Conservation (phyloP, 2,329 filamentous ascomycete genomes). For the Sporothrix sp. region DNA sequence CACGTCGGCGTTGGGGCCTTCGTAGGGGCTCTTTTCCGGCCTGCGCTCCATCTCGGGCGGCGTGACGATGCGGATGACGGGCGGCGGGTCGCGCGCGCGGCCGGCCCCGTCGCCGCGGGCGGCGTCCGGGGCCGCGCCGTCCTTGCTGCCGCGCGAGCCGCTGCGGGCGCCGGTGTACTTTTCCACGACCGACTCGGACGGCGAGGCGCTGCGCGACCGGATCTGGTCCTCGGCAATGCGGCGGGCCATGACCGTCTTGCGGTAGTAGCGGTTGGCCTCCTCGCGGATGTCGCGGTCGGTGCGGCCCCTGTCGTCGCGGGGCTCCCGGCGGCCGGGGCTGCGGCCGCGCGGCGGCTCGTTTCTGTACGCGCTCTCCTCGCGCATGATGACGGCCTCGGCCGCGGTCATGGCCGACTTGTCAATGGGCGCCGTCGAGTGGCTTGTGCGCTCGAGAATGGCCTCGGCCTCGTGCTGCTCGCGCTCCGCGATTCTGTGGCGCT, state of each 20-base stretch:
- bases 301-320: slow-evolving; percentile 15
- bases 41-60: slow-evolving; percentile 42
- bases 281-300: slow-evolving; percentile 32
- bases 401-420: slow-evolving; percentile 36
- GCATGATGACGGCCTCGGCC: slow-evolving; percentile 34
- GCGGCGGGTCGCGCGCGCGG: background rate
- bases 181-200: slow-evolving; percentile 44
- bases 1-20: slow-evolving; percentile 54
- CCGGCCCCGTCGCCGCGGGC: slow-evolving; percentile 10
- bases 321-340: slow-evolving; percentile 8
- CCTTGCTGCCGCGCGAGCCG: background rate
- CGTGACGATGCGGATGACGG: slow-evolving; percentile 40
- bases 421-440: slow-evolving; percentile 39
- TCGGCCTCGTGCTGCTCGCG: slow-evolving; percentile 39
- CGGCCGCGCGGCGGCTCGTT: slow-evolving; percentile 17
- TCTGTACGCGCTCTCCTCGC: slow-evolving; percentile 27
- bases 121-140: background rate
- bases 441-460: slow-evolving; percentile 35
- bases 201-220: slow-evolving; percentile 42
- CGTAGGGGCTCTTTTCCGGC: slow-evolving; percentile 41
- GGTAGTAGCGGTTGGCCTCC: slow-evolving; percentile 49
- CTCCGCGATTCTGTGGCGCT: slow-evolving; percentile 34
- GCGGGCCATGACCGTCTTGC: slow-evolving; percentile 43
- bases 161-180: slow-evolving; percentile 37
- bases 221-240: slow-evolving; percentile 45